Base-by-base conservation (phyloP, 23 red algal genomes). In the Pyropia yezoensis region DNA sequence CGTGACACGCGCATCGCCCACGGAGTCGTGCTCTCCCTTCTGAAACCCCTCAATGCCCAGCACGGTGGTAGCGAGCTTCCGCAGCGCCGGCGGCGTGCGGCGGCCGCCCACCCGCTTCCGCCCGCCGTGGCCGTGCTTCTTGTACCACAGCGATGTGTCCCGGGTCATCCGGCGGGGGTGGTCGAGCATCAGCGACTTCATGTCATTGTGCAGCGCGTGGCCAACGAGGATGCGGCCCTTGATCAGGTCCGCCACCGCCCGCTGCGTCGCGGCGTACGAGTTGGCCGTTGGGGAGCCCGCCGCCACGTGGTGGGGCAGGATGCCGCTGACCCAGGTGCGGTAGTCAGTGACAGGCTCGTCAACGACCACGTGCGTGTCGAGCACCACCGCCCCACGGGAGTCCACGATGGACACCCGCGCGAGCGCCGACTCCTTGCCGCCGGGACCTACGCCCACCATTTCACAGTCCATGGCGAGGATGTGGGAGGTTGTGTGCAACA, bases 341-440 rank as follows among this genome's bases (percentile, higher is more conserved):
- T 90, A 98, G 65, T 98, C 94, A 23, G 76, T 79, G n/a, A 98
- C 94, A 29, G 19, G 52, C 53, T 85, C 74, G 30, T 57, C 52
- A 12, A 86, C 79, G 27, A 54, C 52, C 3, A 98, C 94, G 78
- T 78, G 87, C 66, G 45, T 66, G 69, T 98, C 86, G 56, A 79
- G 80, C 26, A 98, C 54, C 15, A 91, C 94, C 64, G 80, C 85
- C 20, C 77, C 81, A 39, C 65, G 59, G 27, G 76, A 88, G 63
- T 98, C 83, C 64, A 98, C 94, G 27, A 98, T 59, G 8, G 94
- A 91, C 1, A 91, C 83, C 56, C 94, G 83, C 8, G 86, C 94
- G n/a, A 98, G 75, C 0, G 94, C 87, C 57, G 87, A 47, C 39
- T 71, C 52, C 71, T 82, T 75, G 14, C 94, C 85, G 23, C 29